Evolutionary conservation across 2,329 filamentous ascomycete species (phyloP), one percentile per base, ranked within the genome.

Genomic region (Aspergillus costaricaensis): DNA sequence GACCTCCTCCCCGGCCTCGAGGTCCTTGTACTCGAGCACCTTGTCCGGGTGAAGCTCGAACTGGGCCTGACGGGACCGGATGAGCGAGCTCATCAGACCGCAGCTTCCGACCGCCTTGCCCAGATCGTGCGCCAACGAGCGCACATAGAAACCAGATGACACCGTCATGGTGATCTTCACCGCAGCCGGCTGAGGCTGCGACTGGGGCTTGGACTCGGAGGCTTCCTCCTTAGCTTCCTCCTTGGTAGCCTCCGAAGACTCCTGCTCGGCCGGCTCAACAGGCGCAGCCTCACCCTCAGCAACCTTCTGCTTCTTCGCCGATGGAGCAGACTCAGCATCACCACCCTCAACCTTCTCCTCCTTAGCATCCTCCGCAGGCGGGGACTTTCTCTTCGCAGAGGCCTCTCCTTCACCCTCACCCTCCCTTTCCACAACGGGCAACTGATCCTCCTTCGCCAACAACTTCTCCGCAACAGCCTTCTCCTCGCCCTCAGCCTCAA

Each of bases 71-170:
- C 90, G 86, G 3, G 87, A 90, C 57, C 95, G 88, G 59, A 90
- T 85, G 19, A 99, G 85, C 68, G 90, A 88, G 21, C 91, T 87
- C 94, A 99, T 98, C 66, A 95, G 83, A 36, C 85, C 95, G 23
- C 91, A 87, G 12, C 92, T 96, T 55, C 86, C 87, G 14, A 97
- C 83, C 67, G 91, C 92, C 66, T 88, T 82, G 21, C 94, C 95
- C 3, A 99, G 83, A 70, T 99, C 95, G 73, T 98, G 92, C 69
- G 92, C 93, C 67, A 99, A 87, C 60, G 91, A 96, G 64, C 95
- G 90, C 14, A 99, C 93, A 76, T 99, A 99, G 82, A 97, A 99
- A 41, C 95, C 95, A 0, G 92, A 96, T 2, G 92, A 92, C 55
- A 97, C 94, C 0, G 91, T 96, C 86, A 99, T 92, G 59, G 90